Percentiles rank a stretch among this genome's conserved stretches.
Evolutionary conservation across 2,329 filamentous ascomycete species (phyloP).

Genomic region (Aspergillus tanneri): DNA sequence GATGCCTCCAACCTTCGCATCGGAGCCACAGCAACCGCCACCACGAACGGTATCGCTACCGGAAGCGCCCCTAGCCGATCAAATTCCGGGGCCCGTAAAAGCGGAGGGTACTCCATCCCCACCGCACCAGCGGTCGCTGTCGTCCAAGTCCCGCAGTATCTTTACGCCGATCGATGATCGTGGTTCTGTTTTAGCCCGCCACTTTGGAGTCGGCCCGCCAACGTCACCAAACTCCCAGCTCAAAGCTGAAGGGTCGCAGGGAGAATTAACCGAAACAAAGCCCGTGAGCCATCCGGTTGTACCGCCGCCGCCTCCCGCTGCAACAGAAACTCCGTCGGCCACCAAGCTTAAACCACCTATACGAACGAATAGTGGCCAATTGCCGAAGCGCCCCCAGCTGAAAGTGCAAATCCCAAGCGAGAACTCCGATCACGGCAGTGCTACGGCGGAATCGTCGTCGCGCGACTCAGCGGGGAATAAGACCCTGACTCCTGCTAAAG

Average conservation of each 20-base stretch:
- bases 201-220: conserved; percentile 67
- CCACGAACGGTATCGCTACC: conserved; percentile 59
- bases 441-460: conserved; percentile 68
- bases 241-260: conserved; percentile 35
- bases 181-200: conserved; percentile 80
- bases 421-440: conserved; percentile 71
- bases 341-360: conserved; percentile 72
- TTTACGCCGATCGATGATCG: conserved; percentile 97
- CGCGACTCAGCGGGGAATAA: conserved; percentile 61
- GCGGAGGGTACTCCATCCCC: conserved; percentile 47
- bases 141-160: conserved; percentile 79
- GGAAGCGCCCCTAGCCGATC: conserved; percentile 56
- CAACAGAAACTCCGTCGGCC: conserved; percentile 52
- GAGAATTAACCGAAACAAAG: conserved; percentile 57
- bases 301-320: conserved; percentile 53
- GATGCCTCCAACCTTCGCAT: conserved; percentile 67
- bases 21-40: conserved; percentile 51
- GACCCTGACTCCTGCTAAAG: conserved; percentile 59
- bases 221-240: conserved; percentile 40
- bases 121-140: conserved; percentile 61
- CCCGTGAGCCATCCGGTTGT: conserved; percentile 60
- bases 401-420: conserved; percentile 96
- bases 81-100: conserved; percentile 44
- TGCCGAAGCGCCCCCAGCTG: conserved; percentile 71
- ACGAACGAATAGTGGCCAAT: conserved; percentile 72